Percentiles rank a stretch among this genome's conserved stretches.
Conservation (phyloP, 2,329 filamentous ascomycete genomes). For the Arthroderma sp. region DNA sequence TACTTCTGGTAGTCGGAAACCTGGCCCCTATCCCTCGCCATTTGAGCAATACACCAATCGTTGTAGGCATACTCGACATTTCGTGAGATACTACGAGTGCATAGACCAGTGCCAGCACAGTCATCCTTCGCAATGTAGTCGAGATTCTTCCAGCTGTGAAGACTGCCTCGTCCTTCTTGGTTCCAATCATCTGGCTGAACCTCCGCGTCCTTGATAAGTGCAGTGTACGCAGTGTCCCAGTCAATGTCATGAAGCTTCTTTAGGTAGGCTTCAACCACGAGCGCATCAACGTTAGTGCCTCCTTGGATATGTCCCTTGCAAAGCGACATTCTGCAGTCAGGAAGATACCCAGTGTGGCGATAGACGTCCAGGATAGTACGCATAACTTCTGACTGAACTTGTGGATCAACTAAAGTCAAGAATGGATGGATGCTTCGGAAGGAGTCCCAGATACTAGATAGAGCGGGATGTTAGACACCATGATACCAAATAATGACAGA, state of each 20-base stretch:
- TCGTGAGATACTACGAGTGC: constrained; percentile 57
- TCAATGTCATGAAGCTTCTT: constrained; percentile 54
- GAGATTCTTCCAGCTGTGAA: constrained; percentile 57
- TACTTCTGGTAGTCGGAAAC: constrained; percentile 47
- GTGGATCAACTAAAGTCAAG: constrained; percentile 54
- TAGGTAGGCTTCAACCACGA: constrained; percentile 53
- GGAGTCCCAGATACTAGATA: constrained; percentile 50
- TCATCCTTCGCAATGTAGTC: constrained; percentile 62
- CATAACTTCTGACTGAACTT: constrained; percentile 52
- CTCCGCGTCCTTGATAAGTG: constrained; percentile 60
- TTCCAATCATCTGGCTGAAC: constrained; percentile 58
- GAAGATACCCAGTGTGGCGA: constrained; percentile 54
- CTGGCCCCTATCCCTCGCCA: constrained; percentile 45
- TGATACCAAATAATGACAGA: not conserved
- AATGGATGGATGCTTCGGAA: constrained; percentile 58
- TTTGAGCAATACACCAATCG: constrained; percentile 55
- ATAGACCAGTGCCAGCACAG: constrained; percentile 50
- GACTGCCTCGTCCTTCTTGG: constrained; percentile 55
- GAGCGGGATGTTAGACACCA: not conserved
- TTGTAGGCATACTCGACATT: constrained; percentile 70
- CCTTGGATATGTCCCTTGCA: constrained; percentile 63
- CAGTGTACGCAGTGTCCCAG: constrained; percentile 57
- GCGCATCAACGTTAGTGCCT: constrained; percentile 59
- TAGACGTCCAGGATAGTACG: constrained; percentile 61
- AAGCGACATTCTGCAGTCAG: constrained; percentile 64